Evolutionary conservation across 2,329 filamentous ascomycete genomes (phyloP).

Genomic region (Aspergillus sp.): DNA sequence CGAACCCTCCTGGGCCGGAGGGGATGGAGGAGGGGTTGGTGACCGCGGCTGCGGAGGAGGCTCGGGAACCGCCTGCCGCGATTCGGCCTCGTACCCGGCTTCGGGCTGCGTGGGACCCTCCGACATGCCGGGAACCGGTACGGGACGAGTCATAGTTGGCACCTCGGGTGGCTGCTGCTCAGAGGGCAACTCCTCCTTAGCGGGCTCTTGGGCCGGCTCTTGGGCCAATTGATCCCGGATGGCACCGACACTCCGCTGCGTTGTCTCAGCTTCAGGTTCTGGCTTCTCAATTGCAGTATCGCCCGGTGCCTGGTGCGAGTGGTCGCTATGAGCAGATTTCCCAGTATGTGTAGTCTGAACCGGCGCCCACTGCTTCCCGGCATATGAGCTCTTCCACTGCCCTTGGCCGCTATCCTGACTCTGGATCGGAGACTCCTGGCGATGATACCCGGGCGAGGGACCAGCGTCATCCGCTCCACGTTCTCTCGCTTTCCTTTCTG

Average conservation of each 20-base stretch:
- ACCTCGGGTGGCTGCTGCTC: constrained; percentile 55
- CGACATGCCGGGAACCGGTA: constrained; percentile 70
- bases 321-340: constrained; percentile 46
- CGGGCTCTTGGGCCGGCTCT: constrained; percentile 43
- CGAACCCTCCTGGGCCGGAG: constrained; percentile 49
- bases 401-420: constrained; percentile 62
- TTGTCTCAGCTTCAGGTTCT: constrained; percentile 44
- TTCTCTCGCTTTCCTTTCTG: constrained; percentile 87
- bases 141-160: constrained; percentile 56
- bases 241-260: constrained; percentile 58
- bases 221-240: constrained; percentile 77
- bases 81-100: constrained; percentile 36
- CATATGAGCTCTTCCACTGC: constrained; percentile 87
- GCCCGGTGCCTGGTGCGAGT: constrained; percentile 56
- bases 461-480: constrained; percentile 46
- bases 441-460: constrained; percentile 33
- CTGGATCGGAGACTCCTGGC: constrained; percentile 45
- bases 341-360: constrained; percentile 67
- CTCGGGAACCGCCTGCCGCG: constrained; percentile 24
- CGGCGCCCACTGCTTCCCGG: constrained; percentile 79
- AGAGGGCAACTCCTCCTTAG: too few species aligned
- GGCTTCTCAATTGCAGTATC: constrained; percentile 39
- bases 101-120: constrained; percentile 45
- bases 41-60: constrained; percentile 39
- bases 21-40: constrained; percentile 41